phyloP scores from a whole-genome alignment of 176 grass and related monocot genomes.

The Triticum aestivum region DNA sequence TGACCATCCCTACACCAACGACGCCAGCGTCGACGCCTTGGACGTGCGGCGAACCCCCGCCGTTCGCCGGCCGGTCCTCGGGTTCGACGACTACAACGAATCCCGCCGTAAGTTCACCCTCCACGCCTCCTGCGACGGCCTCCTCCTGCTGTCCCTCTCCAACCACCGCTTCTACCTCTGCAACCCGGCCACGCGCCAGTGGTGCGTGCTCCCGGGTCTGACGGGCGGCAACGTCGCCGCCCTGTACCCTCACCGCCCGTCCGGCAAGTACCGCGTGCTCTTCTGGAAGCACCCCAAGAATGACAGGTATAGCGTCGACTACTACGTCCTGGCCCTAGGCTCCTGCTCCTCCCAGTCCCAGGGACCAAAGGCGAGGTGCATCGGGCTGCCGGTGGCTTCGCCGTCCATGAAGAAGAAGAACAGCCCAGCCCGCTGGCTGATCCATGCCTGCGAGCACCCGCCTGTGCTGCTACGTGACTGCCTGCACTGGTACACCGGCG shows the following conservation, averaged over 20 bases:
- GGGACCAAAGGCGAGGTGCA: neutral
- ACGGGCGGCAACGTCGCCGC: neutral
- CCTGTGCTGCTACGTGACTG: neutral
- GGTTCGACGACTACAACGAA: neutral
- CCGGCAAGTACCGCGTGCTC: conserved; percentile 5
- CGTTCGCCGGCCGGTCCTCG: neutral
- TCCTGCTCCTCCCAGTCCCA: too few relatives aligned
- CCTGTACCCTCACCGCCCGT: conserved; percentile 11
- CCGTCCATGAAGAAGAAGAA: neutral
- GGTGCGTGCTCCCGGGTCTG: neutral
- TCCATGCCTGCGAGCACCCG: neutral
- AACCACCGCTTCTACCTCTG: conserved; percentile 1
- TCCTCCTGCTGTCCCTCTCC: neutral
- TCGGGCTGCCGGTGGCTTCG: neutral
- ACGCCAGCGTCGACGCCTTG: neutral
- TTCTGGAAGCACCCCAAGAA: neutral
- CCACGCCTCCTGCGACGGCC: conserved; percentile 19
- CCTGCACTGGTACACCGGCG: neutral
- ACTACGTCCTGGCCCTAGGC: neutral
- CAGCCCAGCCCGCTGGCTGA: too few relatives aligned
- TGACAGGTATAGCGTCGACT: neutral
- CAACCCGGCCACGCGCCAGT: conserved; percentile 20
- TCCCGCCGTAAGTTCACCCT: neutral
- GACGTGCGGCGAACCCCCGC: neutral
- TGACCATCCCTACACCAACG: too few relatives aligned